Evolutionary conservation across 306 rosid species (phyloP).

Genomic region (Dalbergia cultrata): DNA sequence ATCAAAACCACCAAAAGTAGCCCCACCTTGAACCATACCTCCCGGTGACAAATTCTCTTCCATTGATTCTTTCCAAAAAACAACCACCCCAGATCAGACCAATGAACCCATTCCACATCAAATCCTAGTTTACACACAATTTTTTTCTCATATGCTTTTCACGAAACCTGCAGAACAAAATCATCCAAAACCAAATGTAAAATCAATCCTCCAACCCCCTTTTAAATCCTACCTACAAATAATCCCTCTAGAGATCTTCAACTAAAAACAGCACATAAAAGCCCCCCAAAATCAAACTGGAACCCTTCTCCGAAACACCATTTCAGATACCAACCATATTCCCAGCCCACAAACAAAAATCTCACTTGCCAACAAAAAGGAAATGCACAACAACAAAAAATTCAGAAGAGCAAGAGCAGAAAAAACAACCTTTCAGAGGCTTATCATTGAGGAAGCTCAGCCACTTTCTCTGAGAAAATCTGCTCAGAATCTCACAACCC

Average conservation of each 20-base stretch:
- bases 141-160: neutral
- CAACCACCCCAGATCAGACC: conserved; percentile 49
- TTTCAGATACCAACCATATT: conserved; percentile 33
- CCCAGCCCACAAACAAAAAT: conserved; percentile 25
- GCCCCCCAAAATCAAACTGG: conserved; percentile 27
- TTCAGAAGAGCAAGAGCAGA: conserved; percentile 12
- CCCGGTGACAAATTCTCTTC: conserved; percentile 85
- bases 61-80: conserved; percentile 62
- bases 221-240: conserved; percentile 28
- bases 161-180: conserved; percentile 39
- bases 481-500: conserved; percentile 34
- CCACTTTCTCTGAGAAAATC: conserved; percentile 57
- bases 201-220: conserved; percentile 39
- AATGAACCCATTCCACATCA: conserved; percentile 36
- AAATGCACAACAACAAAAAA: conserved; percentile 13
- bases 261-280: neutral
- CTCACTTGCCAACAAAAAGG: conserved; percentile 22
- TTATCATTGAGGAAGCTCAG: conserved; percentile 36
- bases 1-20: conserved; percentile 76
- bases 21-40: conserved; percentile 71
- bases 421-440: conserved; percentile 25
- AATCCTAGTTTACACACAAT: conserved; percentile 41
- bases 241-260: conserved; percentile 40
- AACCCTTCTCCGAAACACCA: conserved; percentile 37
- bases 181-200: conserved; percentile 36